Evolutionary conservation across 768 basidiomycete species (phyloP).

Genomic region (Tulasnella calospora): DNA sequence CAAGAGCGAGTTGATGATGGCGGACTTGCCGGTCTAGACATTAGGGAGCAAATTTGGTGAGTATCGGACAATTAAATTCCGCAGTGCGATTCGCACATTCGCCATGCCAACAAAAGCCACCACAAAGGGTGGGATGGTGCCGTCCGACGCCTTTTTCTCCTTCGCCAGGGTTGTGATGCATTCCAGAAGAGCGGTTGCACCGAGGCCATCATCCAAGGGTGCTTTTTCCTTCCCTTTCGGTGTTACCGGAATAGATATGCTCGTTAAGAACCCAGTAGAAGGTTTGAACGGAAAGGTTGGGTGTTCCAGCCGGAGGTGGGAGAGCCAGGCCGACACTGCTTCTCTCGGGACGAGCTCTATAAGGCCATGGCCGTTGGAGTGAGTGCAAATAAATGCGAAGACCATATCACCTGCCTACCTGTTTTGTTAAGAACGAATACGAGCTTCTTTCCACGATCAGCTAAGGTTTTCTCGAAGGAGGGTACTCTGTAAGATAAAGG

Average conservation of each 20-base stretch:
- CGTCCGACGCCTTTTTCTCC: conserved; percentile 37
- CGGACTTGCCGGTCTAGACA: conserved; percentile 74
- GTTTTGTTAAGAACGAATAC: conserved; percentile 81
- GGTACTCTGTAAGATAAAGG: conserved; percentile 65
- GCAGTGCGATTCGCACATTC: conserved; percentile 51
- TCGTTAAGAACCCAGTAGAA: conserved; percentile 60
- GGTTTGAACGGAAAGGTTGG: conserved; percentile 70
- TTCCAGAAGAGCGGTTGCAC: conserved; percentile 49
- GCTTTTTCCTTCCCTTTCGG: conserved; percentile 32
- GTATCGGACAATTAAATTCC: background rate
- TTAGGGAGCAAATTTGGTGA: conserved; percentile 17
- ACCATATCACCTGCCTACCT: conserved; percentile 49
- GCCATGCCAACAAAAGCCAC: conserved; percentile 81
- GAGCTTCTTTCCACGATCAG: conserved; percentile 46
- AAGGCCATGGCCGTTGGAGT: conserved; percentile 15
- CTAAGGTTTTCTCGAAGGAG: conserved; percentile 54
- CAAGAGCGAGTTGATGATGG: conserved; percentile 74
- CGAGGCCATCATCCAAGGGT: conserved; percentile 54
- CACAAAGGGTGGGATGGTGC: conserved; percentile 47
- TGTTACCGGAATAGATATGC: background rate
- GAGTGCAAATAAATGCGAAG: background rate
- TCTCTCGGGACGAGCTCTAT: conserved; percentile 79
- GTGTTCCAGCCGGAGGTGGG: conserved; percentile 53
- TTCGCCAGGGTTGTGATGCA: conserved; percentile 43
- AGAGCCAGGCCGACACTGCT: conserved; percentile 62